These are phyloP conservation scores for Calonectria multiphialidica DNA, from an alignment of 2,329 filamentous ascomycete genomes.

Conservation along the genomic window DNA sequence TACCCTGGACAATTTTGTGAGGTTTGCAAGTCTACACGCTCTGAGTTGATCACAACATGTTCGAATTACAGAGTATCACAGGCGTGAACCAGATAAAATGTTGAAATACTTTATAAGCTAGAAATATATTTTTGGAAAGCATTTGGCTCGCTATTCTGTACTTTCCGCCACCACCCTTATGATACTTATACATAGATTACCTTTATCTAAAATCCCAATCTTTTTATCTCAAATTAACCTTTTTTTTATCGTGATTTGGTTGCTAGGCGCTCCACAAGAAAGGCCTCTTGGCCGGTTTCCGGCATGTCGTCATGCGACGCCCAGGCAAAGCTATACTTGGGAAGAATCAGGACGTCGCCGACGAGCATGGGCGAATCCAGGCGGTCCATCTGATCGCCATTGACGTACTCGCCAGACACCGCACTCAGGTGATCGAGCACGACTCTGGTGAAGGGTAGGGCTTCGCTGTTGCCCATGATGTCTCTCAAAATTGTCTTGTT, in stretches of 20 bases:
- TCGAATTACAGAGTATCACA: no score
- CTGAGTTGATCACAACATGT: no score
- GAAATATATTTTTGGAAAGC: neutral
- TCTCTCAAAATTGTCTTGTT: slow-evolving; percentile 42
- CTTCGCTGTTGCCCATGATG: slow-evolving; percentile 47
- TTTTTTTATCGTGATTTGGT: neutral
- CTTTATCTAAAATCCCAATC: neutral
- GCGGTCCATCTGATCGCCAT: slow-evolving; percentile 45
- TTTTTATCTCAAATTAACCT: neutral
- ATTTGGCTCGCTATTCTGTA: neutral
- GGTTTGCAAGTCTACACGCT: no score
- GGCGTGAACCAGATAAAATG: neutral
- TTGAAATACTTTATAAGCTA: neutral
- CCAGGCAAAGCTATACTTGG: slow-evolving; percentile 45
- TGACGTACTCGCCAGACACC: slow-evolving; percentile 41
- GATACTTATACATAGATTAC: neutral
- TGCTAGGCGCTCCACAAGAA: slow-evolving; percentile 32
- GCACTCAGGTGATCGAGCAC: slow-evolving; percentile 46
- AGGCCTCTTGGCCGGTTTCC: slow-evolving; percentile 27
- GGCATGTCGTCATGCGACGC: slow-evolving; percentile 34
- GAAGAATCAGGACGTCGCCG: slow-evolving; percentile 49
- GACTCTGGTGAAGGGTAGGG: slow-evolving; percentile 47
- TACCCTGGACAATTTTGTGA: no score
- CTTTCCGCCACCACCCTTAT: neutral
- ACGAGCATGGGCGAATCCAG: slow-evolving; percentile 45